phyloP scores from a whole-genome alignment of 2,329 filamentous ascomycete genomes.

The Biscogniauxia marginata region DNA sequence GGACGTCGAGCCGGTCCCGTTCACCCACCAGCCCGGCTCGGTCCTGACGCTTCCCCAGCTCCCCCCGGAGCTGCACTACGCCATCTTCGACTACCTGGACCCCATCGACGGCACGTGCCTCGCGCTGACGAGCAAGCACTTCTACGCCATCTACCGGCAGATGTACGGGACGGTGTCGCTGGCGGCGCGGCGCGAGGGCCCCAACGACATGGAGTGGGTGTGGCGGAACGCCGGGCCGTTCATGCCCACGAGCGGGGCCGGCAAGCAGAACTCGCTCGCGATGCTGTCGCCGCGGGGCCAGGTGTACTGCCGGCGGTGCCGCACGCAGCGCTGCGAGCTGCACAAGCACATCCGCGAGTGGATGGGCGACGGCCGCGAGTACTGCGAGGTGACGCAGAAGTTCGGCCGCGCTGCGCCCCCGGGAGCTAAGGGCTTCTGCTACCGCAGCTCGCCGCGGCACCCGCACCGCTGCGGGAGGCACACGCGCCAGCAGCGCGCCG shows the following conservation, averaged over 20 bases:
- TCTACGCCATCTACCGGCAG: slow-evolving; percentile 58
- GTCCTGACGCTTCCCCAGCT: slow-evolving; percentile 50
- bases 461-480: slow-evolving; percentile 59
- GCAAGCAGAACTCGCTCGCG: slow-evolving; percentile 37
- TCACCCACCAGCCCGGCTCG: slow-evolving; percentile 47
- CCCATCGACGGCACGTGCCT: slow-evolving; percentile 64
- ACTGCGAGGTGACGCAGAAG: slow-evolving; percentile 59
- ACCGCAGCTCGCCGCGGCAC: slow-evolving; percentile 59
- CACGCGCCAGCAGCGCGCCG: slow-evolving; percentile 31
- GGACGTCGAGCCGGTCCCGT: slow-evolving; percentile 55
- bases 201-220: slow-evolving; percentile 63
- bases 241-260: slow-evolving; percentile 22
- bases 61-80: slow-evolving; percentile 58
- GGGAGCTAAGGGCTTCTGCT: slow-evolving; percentile 52
- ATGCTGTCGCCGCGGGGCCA: slow-evolving; percentile 55
- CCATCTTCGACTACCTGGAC: slow-evolving; percentile 61
- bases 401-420: slow-evolving; percentile 50
- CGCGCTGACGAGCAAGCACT: slow-evolving; percentile 55
- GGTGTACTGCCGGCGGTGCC: slow-evolving; percentile 62
- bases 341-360: slow-evolving; percentile 61
- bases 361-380: slow-evolving; percentile 57
- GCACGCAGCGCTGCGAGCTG: slow-evolving; percentile 59
- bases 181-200: slow-evolving; percentile 55
- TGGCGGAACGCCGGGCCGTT: slow-evolving; percentile 56
- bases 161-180: slow-evolving; percentile 58